Base-by-base conservation (phyloP, 768 basidiomycete species). In the Chalciporus pseudorubinellus region DNA sequence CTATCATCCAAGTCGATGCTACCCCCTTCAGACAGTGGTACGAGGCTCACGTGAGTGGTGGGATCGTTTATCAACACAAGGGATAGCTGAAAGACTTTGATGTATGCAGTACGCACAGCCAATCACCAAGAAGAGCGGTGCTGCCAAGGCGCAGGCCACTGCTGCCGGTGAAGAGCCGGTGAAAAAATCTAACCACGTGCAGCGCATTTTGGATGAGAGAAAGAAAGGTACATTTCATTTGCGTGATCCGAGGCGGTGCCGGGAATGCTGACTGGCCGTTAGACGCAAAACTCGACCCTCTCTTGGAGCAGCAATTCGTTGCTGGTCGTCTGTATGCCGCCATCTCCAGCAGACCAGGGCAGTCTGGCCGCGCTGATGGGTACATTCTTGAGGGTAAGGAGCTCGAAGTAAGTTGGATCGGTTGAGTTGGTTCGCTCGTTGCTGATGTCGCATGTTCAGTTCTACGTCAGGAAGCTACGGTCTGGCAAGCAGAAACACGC, bases 11-110 rank as follows among this genome's bases (percentile, higher is more conserved):
- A 72, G 73, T 99, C 67, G 97, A 99, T 77, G 95, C 97, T 57
- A 86, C 95, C 28, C 97, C 97, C 57, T 99, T 98, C 91, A 85
- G 95, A 61, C 95, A 98, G 78, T 98, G 95, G 95, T 99, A 98
- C 70, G 97, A 99, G 77, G 77, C 92, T 36, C 95, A 98, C 76
- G 93, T 95, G 73, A 63, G 93, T 85, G 31, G 13, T 9, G 24
- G 16, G 21, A 24, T 21, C 20, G 19, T 9, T 34, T 39, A 9
- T 46, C 36, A 42, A 12, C 47, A 52, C 44, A 22, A 3, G 16
- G 13, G 4, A 21, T 28, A 31, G 22, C 47, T 56, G 5, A 54
- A 41, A 13, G 20, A 53, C 8, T 28, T 38, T 36, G 55, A 19
- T 34, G 41, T 46, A 44, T 51, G 22, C 62, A 97, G 93, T 99